Base-by-base conservation (phyloP, 2,329 filamentous ascomycete genomes). In the Ophiostoma ulmi region DNA sequence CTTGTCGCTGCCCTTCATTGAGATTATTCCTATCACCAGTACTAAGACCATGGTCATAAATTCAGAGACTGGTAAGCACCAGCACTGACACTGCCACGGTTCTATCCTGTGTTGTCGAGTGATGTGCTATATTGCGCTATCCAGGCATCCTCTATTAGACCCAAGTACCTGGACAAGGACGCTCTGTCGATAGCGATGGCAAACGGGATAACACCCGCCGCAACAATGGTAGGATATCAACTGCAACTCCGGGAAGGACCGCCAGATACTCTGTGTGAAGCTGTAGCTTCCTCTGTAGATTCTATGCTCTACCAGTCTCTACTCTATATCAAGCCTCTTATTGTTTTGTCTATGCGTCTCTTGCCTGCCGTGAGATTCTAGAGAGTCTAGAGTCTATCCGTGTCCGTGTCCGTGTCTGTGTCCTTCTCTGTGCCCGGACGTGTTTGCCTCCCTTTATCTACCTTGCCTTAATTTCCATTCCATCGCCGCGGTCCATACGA, bases 381-480 rank as follows among this genome's bases (percentile, higher is more conserved):
- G 41, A 2, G 11, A 44, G 41, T 44, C 2, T 17, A 13, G 6
- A 48, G 44, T n/a, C 44, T 48, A 48, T 48, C 44, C 44, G 44
- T 20, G 44, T 3, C 44, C 44, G 44, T 48, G 20, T 48, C 44
- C n/a, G 44, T 55, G 17, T 22, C 48, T 55, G 20, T 55, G 17
- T n/a, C 0, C 31, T 55, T 26, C 22, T 31, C 22, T 58, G 52
- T 22, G 44, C 44, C 44, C 44, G 7, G 44, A 48, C 17, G 44
- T 20, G 3, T 58, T 26, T 48, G 44, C 44, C 52, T 55, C 20
- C 48, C 20, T 13, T 58, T 58, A 58, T 58, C n/a, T 58, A 58
- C 52, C n/a, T 58, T 17, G 52, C 52, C 52, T n/a, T 58, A 58
- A 58, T 58, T 63, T 63, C 58, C 58, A 63, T 63, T 35, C 26